A percentile compares a stretch with the other conserved stretches of the same genome.
phyloP scores from a whole-genome alignment of 2,329 filamentous ascomycete species.

The Fusarium sp. region DNA sequence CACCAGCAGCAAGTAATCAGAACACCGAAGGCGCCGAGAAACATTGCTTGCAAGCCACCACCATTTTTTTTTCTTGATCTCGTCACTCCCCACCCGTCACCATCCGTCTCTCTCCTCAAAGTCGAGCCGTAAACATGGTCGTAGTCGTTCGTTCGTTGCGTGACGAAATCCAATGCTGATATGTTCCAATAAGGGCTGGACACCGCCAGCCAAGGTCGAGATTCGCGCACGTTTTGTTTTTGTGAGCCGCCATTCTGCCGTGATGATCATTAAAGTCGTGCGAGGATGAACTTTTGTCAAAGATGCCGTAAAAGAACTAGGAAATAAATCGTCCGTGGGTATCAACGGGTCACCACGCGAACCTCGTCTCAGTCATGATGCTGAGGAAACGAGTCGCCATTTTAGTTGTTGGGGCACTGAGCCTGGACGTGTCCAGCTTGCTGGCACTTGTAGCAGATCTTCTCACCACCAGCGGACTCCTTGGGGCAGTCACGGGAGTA shows the following conservation, averaged over 20 bases:
- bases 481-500: constrained; percentile 96
- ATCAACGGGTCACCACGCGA: constrained; percentile 61
- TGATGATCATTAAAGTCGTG: constrained; percentile 54
- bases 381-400: constrained; percentile 48
- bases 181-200: constrained; percentile 51
- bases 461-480: constrained; percentile 88
- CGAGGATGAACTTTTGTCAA: constrained; percentile 52
- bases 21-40: constrained; percentile 28
- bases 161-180: constrained; percentile 53
- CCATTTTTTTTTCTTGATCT: constrained; percentile 38
- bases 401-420: constrained; percentile 87
- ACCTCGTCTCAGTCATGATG: constrained; percentile 49
- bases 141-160: constrained; percentile 45
- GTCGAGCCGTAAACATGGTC: constrained; percentile 46
- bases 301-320: constrained; percentile 50
- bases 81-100: constrained; percentile 50
- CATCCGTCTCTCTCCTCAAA: constrained; percentile 49
- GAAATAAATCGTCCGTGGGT: constrained; percentile 58
- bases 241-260: constrained; percentile 49
- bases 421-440: constrained; percentile 91
- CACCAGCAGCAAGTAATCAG: constrained; percentile 27
- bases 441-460: constrained; percentile 98
- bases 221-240: constrained; percentile 50
- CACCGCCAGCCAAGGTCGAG: constrained; percentile 44
- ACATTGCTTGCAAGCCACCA: constrained; percentile 47